phyloP scores from a whole-genome alignment of 805 yeast genomes.

The Suhomyces sp. region DNA sequence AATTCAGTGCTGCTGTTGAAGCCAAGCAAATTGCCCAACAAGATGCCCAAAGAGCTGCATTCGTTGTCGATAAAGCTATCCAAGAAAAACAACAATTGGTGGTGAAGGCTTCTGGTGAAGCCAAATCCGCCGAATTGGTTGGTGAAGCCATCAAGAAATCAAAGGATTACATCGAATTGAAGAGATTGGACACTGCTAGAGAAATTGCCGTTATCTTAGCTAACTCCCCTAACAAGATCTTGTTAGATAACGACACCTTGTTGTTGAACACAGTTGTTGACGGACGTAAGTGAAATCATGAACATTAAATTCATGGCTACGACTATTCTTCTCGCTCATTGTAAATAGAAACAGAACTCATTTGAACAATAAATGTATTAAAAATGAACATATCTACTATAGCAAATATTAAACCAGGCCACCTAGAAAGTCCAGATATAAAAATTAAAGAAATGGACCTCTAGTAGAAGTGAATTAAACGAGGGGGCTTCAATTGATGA shows the following conservation, averaged over 20 bases:
- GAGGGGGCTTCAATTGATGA: too few species aligned
- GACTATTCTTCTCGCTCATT: neutral
- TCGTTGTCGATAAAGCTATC: slow-evolving; percentile 92
- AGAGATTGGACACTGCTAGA: slow-evolving; percentile 94
- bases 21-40: slow-evolving; percentile 99
- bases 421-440: neutral
- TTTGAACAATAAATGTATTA: too few species aligned
- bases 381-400: slow-evolving; percentile 1
- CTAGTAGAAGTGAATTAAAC: too few species aligned
- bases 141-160: slow-evolving; percentile 99
- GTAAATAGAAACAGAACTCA: too few species aligned
- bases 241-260: slow-evolving; percentile 89
- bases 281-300: slow-evolving; percentile 50
- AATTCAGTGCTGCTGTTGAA: slow-evolving; percentile 95
- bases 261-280: slow-evolving; percentile 86
- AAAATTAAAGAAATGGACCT: neutral
- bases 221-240: slow-evolving; percentile 84
- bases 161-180: slow-evolving; percentile 92
- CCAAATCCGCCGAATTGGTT: slow-evolving; percentile 93
- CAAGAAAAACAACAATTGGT: slow-evolving; percentile 98
- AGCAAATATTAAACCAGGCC: neutral
- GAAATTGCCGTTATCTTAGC: slow-evolving; percentile 89
- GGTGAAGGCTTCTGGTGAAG: slow-evolving; percentile 98
- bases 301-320: neutral
- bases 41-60: slow-evolving; percentile 98